Conservation (phyloP, 2,329 filamentous ascomycete species). For the Dactylellina drechsleri region DNA sequence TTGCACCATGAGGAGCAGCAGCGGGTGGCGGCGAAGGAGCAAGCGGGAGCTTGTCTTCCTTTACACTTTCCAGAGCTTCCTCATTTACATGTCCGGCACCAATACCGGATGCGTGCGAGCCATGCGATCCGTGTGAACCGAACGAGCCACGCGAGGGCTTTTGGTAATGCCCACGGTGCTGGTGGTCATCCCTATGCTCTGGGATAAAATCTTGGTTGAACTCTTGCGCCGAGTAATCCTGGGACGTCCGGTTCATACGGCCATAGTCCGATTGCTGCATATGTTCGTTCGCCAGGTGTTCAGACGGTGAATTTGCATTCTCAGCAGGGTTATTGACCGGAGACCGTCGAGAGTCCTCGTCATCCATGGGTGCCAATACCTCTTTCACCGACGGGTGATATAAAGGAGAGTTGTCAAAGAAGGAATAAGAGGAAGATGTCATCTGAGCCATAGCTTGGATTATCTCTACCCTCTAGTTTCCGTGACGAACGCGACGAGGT, state of each 20-base stretch:
- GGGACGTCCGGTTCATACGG: constrained; percentile 31
- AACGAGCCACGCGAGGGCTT: constrained; percentile 44
- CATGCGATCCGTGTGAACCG: constrained; percentile 42
- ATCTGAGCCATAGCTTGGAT: constrained; percentile 46
- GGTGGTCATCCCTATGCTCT: constrained; percentile 15
- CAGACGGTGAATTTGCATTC: constrained; percentile 38
- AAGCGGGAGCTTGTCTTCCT: constrained; percentile 44
- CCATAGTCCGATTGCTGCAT: constrained; percentile 39
- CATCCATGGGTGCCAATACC: constrained; percentile 33
- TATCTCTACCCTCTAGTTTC: background rate
- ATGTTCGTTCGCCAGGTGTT: constrained; percentile 23
- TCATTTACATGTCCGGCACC: constrained; percentile 18
- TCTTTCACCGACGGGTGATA: constrained; percentile 54
- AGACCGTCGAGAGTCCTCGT: constrained; percentile 49
- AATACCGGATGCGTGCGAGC: constrained; percentile 19
- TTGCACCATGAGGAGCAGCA: constrained; percentile 20
- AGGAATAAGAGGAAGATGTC: constrained; percentile 50
- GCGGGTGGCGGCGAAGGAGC: constrained; percentile 48
- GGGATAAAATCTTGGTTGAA: constrained; percentile 28
- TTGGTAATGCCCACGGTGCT: constrained; percentile 35
- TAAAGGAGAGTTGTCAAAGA: constrained; percentile 54
- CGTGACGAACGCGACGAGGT: constrained; percentile 5
- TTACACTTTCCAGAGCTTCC: constrained; percentile 33
- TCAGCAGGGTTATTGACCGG: constrained; percentile 25
- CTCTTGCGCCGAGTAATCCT: constrained; percentile 42